These are phyloP conservation scores for Stachybotrys chlorohalonatus DNA, from an alignment of 2,329 filamentous ascomycete species.

Conservation along the genomic window DNA sequence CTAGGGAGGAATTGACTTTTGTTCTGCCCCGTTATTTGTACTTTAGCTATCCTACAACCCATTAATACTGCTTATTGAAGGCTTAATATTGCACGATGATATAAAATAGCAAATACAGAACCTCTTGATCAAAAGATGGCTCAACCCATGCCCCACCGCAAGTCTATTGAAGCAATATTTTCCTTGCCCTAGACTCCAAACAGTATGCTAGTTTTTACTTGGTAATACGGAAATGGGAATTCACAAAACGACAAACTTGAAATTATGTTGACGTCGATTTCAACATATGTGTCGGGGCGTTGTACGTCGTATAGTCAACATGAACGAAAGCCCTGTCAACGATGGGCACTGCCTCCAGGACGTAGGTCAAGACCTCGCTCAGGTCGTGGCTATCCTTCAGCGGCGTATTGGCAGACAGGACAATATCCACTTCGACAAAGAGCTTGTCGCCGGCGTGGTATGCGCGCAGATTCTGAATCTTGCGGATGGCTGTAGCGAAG, in stretches of 20 bases:
- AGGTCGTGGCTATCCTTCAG: conserved; percentile 77
- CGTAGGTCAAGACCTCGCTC: conserved; percentile 69
- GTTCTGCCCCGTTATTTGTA: background rate
- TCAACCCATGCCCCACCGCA: no score
- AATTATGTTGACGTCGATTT: conserved; percentile 9
- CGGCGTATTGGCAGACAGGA: conserved; percentile 66
- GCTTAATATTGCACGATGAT: no score
- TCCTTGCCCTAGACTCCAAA: no score
- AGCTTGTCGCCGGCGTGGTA: conserved; percentile 82
- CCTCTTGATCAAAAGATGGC: no score
- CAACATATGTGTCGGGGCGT: conserved; percentile 50
- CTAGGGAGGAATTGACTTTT: conserved; percentile 28
- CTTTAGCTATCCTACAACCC: background rate
- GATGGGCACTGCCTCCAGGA: conserved; percentile 73
- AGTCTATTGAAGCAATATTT: no score
- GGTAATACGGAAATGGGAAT: background rate
- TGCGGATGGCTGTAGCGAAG: conserved; percentile 78
- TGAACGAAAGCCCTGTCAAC: conserved; percentile 67
- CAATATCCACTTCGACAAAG: conserved; percentile 74
- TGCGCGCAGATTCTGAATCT: conserved; percentile 76
- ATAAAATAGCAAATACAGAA: no score
- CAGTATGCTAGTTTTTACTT: background rate
- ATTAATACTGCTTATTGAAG: no score
- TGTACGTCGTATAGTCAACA: conserved; percentile 54
- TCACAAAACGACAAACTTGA: background rate